Conservation (phyloP, 768 basidiomycete species). For the Tylopilus intermedius region DNA sequence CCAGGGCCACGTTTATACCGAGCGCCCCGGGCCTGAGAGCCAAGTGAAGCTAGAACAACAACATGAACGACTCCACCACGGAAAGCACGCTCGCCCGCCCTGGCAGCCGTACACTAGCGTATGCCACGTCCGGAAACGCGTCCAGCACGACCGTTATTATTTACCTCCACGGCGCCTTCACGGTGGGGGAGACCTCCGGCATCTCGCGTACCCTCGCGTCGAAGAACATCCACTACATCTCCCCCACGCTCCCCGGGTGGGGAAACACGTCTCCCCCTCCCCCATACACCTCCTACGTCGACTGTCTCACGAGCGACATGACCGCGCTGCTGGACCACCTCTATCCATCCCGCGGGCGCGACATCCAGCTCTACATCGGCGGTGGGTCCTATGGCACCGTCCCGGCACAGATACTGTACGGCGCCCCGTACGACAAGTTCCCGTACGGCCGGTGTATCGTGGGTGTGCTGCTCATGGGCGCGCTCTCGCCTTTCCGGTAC, state of each 20-base stretch:
- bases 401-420: conserved; percentile 54
- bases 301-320: conserved; percentile 31
- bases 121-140: conserved; percentile 46
- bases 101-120: conserved; percentile 48
- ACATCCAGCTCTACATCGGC: conserved; percentile 45
- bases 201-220: conserved; percentile 31
- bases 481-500: conserved; percentile 43
- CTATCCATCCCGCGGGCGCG: conserved; percentile 35
- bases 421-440: conserved; percentile 46
- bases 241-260: conserved; percentile 57
- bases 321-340: conserved; percentile 37
- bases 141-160: conserved; percentile 46
- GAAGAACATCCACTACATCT: conserved; percentile 36
- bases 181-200: conserved; percentile 40
- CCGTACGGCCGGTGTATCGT: conserved; percentile 44
- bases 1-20: neutral
- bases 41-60: no score
- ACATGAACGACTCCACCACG: neutral
- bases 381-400: conserved; percentile 54
- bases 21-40: no score
- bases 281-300: conserved; percentile 33
- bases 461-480: conserved; percentile 44
- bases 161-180: conserved; percentile 54
- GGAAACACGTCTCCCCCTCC: conserved; percentile 35
- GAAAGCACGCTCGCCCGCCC: conserved; percentile 21